Base-by-base conservation (phyloP, 108 stramenopile species). In the Parietichytrium sp. region DNA sequence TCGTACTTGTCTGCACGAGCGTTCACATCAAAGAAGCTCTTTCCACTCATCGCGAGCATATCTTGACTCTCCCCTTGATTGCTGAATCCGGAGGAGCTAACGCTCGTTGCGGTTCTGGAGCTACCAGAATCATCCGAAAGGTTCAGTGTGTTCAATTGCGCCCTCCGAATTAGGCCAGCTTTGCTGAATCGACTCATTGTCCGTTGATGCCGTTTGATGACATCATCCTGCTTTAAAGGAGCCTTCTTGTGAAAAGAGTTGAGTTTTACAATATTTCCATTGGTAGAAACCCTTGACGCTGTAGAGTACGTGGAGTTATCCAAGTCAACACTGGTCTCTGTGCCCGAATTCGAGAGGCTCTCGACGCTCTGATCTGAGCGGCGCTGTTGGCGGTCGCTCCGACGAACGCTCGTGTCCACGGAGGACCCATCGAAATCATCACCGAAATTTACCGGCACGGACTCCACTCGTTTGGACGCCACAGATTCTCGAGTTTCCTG, bases 91-190 rank as follows among this genome's bases (percentile, higher is more conserved):
- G n/a, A n/a, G n/a, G n/a, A n/a, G 20, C 61, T 72, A 10, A 72
- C 45, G 33, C 61, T 72, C 33, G 61, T 72, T 42, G 45, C 61
- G 29, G 38, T 72, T 8, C 33, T 33, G 38, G 61, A 72, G 42
- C 61, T 72, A 6, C 61, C 61, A 16, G 61, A 72, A 20, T 72
- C 61, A 8, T 33, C 16, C 29, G 61, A 72, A 20, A 72, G 61
- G 0, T 27, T 16, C 38, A 72, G 61, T 6, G 61, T 72, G 7
- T 33, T 45, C 20, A 72, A 10, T 15, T 16, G 20, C 6, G 61
- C 61, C 10, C 61, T 33, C 10, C 61, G 61, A 13, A 42, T n/a
- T 16, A 72, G 61, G n/a, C 61, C 61, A 72, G 45, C 16, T 12
- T 20, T 8, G 16, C 38, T 42, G 20, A 72, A 72, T 6, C 45